Base-by-base conservation (phyloP, 495 filamentous ascomycete species). In the Pyronema domesticum region DNA sequence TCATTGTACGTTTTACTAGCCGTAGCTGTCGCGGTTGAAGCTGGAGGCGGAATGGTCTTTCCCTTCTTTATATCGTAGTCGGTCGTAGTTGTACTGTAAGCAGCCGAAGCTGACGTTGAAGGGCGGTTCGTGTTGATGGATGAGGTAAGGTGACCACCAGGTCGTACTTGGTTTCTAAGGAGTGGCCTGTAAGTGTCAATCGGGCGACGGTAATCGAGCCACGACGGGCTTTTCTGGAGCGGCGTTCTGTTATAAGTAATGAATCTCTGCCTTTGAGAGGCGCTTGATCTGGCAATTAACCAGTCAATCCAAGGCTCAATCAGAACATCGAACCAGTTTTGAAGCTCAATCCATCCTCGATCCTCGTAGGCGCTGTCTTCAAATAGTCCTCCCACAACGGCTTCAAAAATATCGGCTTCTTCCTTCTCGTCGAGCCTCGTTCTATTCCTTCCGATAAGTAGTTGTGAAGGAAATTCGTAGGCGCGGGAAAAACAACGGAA, bases 271-370 rank as follows among this genome's bases (percentile, higher is more conserved):
- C 30, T 9, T 8, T 13, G 35, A 14, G 11, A 7, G n/a, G 35
- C 4, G 37, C 42, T n/a, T 14, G 42, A 19, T 18, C 35, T 18
- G 8, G 13, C 37, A 10, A 53, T 30, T 6, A 35, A 10, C 52
- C 52, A 54, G 30, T 54, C 52, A n/a, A 54, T 39, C 52, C 52
- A 54, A 8, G 52, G 52, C 42, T 54, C 52, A 42, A 54, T 46
- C 15, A 54, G 42, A 14, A 39, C 18, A 14, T 54, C 52, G 18
- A 45, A 45, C 52, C 52, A 54, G 10, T 19, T 46, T 8, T 46
- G 40, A 10, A 54, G 37, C 17, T 11, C 15, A 8, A 54, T 54
- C 40, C 19, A 45, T 9, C 52, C 52, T 14, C 30, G 3, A 1
- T 13, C n/a, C 14, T 23, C 19, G 10, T 10, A 9, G 19, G 37